Base-by-base conservation (phyloP, 805 yeast genomes). In the Metschnikowia amazonensis region DNA sequence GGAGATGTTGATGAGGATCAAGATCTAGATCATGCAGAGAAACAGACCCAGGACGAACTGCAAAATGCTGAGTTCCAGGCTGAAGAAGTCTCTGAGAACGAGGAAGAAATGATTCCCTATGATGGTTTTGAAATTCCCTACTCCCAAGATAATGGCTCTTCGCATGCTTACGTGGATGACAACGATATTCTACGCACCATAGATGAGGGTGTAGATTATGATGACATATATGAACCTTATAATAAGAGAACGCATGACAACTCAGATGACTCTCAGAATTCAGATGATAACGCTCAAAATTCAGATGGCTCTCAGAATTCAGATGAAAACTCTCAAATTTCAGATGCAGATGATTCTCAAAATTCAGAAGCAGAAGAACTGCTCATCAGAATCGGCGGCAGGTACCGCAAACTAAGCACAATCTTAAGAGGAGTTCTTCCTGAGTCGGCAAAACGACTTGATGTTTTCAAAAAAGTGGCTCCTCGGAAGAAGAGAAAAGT, bases 341-440 rank as follows among this genome's bases (percentile, higher is more conserved):
- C n/a, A n/a, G 23, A 21, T 4, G 11, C 29, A 10, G 29, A 34
- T 2, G 11, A 4, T 6, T 29, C 34, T 4, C 37, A 42, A 14
- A 13, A 28, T 20, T 36, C 40, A 1, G 29, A 40, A n/a, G 50
- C 52, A 17, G 53, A 50, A 17, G 57, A 55, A 29, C 50, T 49
- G 30, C 37, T 51, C 13, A 54, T 57, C 5, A 30, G 44, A 9
- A 43, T 57, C 4, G 60, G 60, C 14, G 60, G 60, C 21, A 45
- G 50, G 29, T 47, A 50, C 37, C 31, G 50, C 24, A 66, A 58
- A 44, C 65, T 65, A 36, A 65, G 58, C 36, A 60, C 58, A 32
- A 60, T 67, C 9, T 52, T 70, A 5, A 48, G 60, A 25, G 75
- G 75, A 0, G 67, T 64, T 1, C 53, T 69, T 11, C 75, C 75